Conservation (phyloP, 2,329 filamentous ascomycete species). For the Fusarium ramigenum region DNA sequence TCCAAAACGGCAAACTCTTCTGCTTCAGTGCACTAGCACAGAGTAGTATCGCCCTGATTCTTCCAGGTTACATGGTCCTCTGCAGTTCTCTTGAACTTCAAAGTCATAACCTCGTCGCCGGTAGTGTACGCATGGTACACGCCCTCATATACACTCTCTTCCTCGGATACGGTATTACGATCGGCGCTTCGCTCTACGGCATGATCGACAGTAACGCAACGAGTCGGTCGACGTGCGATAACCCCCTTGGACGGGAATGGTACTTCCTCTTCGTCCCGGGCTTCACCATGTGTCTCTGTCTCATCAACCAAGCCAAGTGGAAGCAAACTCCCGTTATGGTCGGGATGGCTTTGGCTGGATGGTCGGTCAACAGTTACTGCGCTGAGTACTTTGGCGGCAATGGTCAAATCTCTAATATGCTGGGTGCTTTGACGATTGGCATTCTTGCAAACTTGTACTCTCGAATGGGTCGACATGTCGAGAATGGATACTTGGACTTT, state of each 20-base stretch:
- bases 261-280: conserved; percentile 78
- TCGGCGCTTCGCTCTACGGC: conserved; percentile 73
- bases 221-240: conserved; percentile 52
- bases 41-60: conserved; percentile 78
- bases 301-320: conserved; percentile 86
- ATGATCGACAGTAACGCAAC: conserved; percentile 67
- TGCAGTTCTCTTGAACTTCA: conserved; percentile 71
- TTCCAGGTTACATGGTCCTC: conserved; percentile 66
- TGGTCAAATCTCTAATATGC: conserved; percentile 78
- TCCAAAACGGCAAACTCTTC: conserved; percentile 66
- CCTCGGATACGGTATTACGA: conserved; percentile 77
- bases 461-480: conserved; percentile 67
- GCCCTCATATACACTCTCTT: conserved; percentile 80
- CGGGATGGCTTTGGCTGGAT: conserved; percentile 76
- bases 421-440: conserved; percentile 80
- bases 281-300: conserved; percentile 78
- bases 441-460: conserved; percentile 83
- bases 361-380: conserved; percentile 78
- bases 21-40: conserved; percentile 78
- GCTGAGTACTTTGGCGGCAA: conserved; percentile 73
- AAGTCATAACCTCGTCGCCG: conserved; percentile 74
- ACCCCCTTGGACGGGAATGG: conserved; percentile 55
- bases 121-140: conserved; percentile 79
- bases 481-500: conserved; percentile 63
- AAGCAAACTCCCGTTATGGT: conserved; percentile 81